Evolutionary conservation across 352 stramenopile genomes (phyloP).

Genomic region (Peronospora destructor): DNA sequence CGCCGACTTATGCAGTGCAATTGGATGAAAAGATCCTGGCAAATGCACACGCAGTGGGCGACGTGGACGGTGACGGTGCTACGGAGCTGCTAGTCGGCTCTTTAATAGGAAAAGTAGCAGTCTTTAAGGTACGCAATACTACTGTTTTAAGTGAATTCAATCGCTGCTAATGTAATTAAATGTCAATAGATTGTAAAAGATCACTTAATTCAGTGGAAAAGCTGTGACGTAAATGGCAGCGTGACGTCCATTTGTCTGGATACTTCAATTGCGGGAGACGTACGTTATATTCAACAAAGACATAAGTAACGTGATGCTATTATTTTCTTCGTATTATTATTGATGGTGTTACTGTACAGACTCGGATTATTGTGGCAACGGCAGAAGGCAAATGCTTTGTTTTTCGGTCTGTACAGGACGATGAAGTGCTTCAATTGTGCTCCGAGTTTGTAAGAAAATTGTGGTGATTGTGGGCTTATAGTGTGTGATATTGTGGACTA

Average conservation of each 20-base stretch:
- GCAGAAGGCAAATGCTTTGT: constrained; percentile 62
- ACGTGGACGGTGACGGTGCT: constrained; percentile 59
- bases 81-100: constrained; percentile 66
- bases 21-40: constrained; percentile 62
- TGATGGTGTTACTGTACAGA: constrained; percentile 18
- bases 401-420: constrained; percentile 46
- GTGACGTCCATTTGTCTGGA: constrained; percentile 68
- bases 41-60: constrained; percentile 56
- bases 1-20: constrained; percentile 48
- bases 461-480: background rate
- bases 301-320: background rate
- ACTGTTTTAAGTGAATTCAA: background rate
- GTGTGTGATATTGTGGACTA: constrained; percentile 1
- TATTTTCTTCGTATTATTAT: background rate
- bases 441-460: constrained; percentile 56
- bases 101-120: constrained; percentile 45
- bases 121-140: constrained; percentile 49
- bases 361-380: constrained; percentile 65
- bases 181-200: constrained; percentile 37
- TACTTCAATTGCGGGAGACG: constrained; percentile 26
- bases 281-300: constrained; percentile 16
- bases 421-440: constrained; percentile 44
- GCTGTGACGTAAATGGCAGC: constrained; percentile 56
- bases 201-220: constrained; percentile 47
- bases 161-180: background rate